A percentile compares a stretch with the other conserved stretches of the same genome.
These are phyloP conservation scores for Peniophora sp. DNA, from an alignment of 1,284 basidiomycete species.

Conservation along the genomic window DNA sequence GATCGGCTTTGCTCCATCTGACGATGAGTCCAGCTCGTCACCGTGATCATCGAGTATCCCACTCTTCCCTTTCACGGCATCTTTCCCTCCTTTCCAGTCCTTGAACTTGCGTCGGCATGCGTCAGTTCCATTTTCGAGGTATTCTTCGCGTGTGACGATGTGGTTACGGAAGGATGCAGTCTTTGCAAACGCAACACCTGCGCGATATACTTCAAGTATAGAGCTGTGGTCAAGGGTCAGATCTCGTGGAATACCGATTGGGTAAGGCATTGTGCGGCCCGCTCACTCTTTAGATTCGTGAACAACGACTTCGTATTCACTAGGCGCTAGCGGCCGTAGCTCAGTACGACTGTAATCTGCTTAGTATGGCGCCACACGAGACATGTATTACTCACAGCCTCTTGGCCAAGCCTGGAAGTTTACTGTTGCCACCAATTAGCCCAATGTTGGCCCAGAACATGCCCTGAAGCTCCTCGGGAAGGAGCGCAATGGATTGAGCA, in stretches of 20 bases:
- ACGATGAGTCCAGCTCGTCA: slow-evolving; percentile 8
- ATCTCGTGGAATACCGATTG: slow-evolving; percentile 4
- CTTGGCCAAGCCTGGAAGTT: slow-evolving; percentile 65
- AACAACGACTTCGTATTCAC: slow-evolving; percentile 65
- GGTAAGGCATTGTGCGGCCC: slow-evolving; percentile 1
- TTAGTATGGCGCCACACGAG: neutral
- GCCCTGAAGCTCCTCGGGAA: slow-evolving; percentile 75
- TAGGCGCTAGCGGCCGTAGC: slow-evolving; percentile 70
- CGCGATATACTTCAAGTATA: slow-evolving; percentile 64
- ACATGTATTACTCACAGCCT: slow-evolving; percentile 52
- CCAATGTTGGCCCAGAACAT: slow-evolving; percentile 95
- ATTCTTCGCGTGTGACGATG: slow-evolving; percentile 71
- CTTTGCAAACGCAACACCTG: slow-evolving; percentile 54
- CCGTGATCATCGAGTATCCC: slow-evolving; percentile 12
- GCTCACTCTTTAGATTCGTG: slow-evolving; percentile 70
- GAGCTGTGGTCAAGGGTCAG: slow-evolving; percentile 38
- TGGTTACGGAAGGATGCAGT: slow-evolving; percentile 42
- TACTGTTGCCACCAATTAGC: slow-evolving; percentile 77
- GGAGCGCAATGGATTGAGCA: slow-evolving; percentile 61
- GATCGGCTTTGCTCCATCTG: slow-evolving; percentile 1
- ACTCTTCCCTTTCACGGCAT: slow-evolving; percentile 11
- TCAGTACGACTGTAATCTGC: slow-evolving; percentile 47
- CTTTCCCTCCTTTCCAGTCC: slow-evolving; percentile 29
- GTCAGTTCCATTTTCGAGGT: slow-evolving; percentile 71
- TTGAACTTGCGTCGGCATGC: slow-evolving; percentile 65